phyloP scores from a whole-genome alignment of 331 rosid species.

The Ulmus americana region DNA sequence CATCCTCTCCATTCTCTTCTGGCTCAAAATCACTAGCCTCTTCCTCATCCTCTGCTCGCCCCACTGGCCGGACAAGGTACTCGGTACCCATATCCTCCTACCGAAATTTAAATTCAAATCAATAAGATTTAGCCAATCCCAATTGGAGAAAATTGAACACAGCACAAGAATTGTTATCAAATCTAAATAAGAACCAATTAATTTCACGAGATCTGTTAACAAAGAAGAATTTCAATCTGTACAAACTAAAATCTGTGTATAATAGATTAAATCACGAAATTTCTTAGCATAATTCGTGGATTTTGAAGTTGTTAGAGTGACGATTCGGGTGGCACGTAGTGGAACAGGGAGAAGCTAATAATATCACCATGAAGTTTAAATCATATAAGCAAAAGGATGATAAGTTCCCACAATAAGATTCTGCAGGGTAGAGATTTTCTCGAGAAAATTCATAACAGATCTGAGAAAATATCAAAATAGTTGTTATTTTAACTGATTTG shows the following conservation, averaged over 20 bases:
- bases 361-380: background rate
- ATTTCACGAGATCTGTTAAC: background rate
- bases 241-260: background rate
- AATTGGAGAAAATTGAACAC: background rate
- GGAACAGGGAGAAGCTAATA: background rate
- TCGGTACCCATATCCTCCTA: slow-evolving; percentile 77
- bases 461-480: background rate
- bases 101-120: slow-evolving; percentile 10
- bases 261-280: background rate
- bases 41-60: slow-evolving; percentile 67
- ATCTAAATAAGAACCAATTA: background rate
- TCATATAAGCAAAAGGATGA: background rate
- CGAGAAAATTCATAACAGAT: slow-evolving; percentile 10
- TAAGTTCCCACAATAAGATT: background rate
- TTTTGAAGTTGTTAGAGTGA: too few species aligned
- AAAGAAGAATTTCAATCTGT: background rate
- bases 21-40: slow-evolving; percentile 86
- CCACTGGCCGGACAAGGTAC: slow-evolving; percentile 66
- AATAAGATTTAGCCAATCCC: background rate
- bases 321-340: background rate
- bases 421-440: background rate
- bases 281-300: too few species aligned
- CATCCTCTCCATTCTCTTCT: slow-evolving; percentile 62
- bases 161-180: background rate
- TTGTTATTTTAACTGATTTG: background rate